These are phyloP conservation scores for Talaromyces wortmannii DNA, from an alignment of 495 filamentous ascomycete species.

Conservation along the genomic window DNA sequence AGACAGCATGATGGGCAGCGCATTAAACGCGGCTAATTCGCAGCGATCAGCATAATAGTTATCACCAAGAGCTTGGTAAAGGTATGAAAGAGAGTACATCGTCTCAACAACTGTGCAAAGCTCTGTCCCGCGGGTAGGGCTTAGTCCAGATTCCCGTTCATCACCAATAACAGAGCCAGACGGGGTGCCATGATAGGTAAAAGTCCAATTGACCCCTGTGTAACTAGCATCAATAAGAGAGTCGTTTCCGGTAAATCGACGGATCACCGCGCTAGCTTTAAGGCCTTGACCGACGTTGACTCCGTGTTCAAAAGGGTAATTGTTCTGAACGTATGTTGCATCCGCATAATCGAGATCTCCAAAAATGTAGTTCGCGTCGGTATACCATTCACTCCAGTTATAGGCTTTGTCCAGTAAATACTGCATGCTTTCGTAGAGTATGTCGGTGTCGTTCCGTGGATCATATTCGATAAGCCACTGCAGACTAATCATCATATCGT, in stretches of 20 bases:
- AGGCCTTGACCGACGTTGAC: conserved; percentile 21
- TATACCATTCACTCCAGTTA: too few species aligned
- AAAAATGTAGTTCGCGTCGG: too few species aligned
- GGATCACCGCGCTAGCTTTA: conserved; percentile 26
- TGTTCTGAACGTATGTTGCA: too few species aligned
- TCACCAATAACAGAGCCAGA: conserved; percentile 29
- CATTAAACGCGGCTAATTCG: conserved; percentile 54
- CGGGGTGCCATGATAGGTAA: conserved; percentile 34
- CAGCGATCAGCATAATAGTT: conserved; percentile 46
- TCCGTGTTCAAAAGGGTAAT: conserved; percentile 5
- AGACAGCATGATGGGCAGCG: conserved; percentile 44
- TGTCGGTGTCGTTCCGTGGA: too few species aligned
- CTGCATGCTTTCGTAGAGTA: too few species aligned
- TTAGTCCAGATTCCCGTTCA: conserved; percentile 19
- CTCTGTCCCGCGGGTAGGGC: conserved; percentile 27
- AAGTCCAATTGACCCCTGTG: conserved; percentile 35
- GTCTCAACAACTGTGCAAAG: conserved; percentile 33
- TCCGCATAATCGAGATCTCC: too few species aligned
- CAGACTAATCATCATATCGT: conserved; percentile 43
- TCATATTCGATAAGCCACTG: conserved; percentile 45
- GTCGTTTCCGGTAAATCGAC: conserved; percentile 1
- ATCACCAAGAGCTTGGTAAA: conserved; percentile 32
- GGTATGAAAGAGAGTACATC: conserved; percentile 33
- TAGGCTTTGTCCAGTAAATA: too few species aligned
- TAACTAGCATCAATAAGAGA: too few species aligned